Evolutionary conservation across 1,284 basidiomycete species (phyloP).

Genomic region (Cutaneotrichosporon curvatum): DNA sequence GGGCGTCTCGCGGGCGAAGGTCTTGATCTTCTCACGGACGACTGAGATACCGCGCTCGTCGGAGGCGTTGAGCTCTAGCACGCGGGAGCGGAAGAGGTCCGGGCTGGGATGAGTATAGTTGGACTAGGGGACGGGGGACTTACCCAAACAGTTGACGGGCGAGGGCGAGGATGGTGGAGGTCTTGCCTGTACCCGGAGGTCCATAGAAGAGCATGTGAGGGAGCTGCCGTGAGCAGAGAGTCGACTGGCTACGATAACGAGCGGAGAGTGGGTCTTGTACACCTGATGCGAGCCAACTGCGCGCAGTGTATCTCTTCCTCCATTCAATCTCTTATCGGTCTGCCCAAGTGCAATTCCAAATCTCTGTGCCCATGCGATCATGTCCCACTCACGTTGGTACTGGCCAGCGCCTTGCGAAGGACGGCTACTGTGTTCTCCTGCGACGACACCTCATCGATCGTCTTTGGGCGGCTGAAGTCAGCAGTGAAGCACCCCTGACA

Average conservation of each 20-base stretch:
- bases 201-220: conserved; percentile 99
- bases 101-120: conserved; percentile 54
- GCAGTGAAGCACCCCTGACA: conserved; percentile 1
- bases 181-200: conserved; percentile 97
- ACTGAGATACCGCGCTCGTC: conserved; percentile 96
- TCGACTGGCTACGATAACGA: not conserved
- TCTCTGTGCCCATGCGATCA: not conserved
- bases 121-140: conserved; percentile 20
- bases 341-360: no score
- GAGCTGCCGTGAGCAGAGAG: conserved; percentile 53
- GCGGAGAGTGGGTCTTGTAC: not conserved
- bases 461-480: conserved; percentile 75
- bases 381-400: conserved; percentile 66
- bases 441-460: conserved; percentile 93
- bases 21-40: conserved; percentile 97
- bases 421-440: conserved; percentile 96
- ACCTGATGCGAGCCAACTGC: no score
- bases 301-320: no score
- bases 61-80: conserved; percentile 97
- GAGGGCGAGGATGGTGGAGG: conserved; percentile 89
- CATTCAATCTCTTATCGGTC: no score
- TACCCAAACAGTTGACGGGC: conserved; percentile 92
- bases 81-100: conserved; percentile 86
- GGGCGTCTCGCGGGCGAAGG: conserved; percentile 91
- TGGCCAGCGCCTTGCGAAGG: conserved; percentile 79